Base-by-base conservation (phyloP, 306 rosid genomes). In the Alnus rubra region DNA sequence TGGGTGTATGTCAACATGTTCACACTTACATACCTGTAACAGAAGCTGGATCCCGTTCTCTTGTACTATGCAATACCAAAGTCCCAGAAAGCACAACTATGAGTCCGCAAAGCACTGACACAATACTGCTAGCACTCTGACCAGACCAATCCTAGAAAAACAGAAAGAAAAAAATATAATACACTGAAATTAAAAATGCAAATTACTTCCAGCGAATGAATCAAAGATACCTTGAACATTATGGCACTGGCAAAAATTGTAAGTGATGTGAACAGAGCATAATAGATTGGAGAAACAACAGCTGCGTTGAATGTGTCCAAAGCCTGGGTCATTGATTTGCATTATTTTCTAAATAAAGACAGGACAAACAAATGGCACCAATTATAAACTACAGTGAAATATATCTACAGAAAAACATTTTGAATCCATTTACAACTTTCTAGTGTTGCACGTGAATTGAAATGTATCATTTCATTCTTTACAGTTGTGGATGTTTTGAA, bases 241-340 rank as follows among this genome's bases (percentile, higher is more conserved):
- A 95, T 93, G 63, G 87, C 90, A 55, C 97, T 91, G 75, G 98
- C 99, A 31, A 93, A 86, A 80, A 95, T 93, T 76, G 98, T 95
- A 85, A 91, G 88, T 60, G 94, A 72, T 65, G 97, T 95, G 92
- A 93, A 95, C 91, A 95, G 78, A 79, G 98, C 97, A 86, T 90
- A 92, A 88, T 95, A 88, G 74, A 95, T 92, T 2, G 98, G 97
- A 49, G 98, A 93, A 81, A 95, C 97, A 80, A 93, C 81, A 47
- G 99, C 85, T 14, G 99, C 89, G 80, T 92, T 92, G 77, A 92
- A 95, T 74, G 86, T 95, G 80, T 91, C 98, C 96, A 95, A 76
- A 69, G 97, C 98, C 98, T 92, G 90, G 74, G 84, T 73, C 77
- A 75, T 48, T 39, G 82, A 65, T 49, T 42, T 31, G 9, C 71